Evolutionary conservation across 108 stramenopile genomes (phyloP).

Genomic region (Skeletonema marinoi): DNA sequence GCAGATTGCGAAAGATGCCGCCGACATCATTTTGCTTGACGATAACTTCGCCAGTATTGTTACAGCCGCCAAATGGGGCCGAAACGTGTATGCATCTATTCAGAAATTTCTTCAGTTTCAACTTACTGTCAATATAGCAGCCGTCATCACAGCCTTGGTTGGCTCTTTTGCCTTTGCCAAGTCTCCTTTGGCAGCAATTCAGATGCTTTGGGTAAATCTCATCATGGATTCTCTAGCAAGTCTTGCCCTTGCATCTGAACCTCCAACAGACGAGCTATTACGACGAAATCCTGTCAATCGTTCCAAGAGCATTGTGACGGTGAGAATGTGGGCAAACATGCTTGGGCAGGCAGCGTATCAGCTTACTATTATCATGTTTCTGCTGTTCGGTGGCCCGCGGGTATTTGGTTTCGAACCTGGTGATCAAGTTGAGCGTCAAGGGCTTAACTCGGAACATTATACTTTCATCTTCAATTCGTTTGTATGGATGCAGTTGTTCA

Average conservation of each 20-base stretch:
- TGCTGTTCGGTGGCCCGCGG: constrained; percentile 68
- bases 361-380: constrained; percentile 71
- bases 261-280: constrained; percentile 84
- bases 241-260: constrained; percentile 96
- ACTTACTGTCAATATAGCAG: constrained; percentile 95
- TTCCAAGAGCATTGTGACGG: constrained; percentile 80
- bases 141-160: constrained; percentile 88
- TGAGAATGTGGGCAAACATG: constrained; percentile 92
- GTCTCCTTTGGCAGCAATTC: constrained; percentile 94
- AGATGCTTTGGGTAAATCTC: constrained; percentile 97
- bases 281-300: constrained; percentile 81
- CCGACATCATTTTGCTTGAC: constrained; percentile 94
- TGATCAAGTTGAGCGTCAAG: constrained; percentile 50
- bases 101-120: constrained; percentile 99
- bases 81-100: constrained; percentile 96
- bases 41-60: constrained; percentile 98
- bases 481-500: constrained; percentile 97
- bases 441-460: constrained; percentile 76
- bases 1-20: constrained; percentile 96
- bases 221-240: constrained; percentile 98
- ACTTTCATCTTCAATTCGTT: constrained; percentile 97
- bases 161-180: constrained; percentile 86
- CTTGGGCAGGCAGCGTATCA: constrained; percentile 89
- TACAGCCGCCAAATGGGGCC: constrained; percentile 96
- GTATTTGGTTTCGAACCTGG: constrained; percentile 62